Percentiles rank a stretch among this genome's conserved stretches.
These are phyloP conservation scores for Suhomyces tanzawaensis DNA, from an alignment of 805 yeast genomes.

Conservation along the genomic window DNA sequence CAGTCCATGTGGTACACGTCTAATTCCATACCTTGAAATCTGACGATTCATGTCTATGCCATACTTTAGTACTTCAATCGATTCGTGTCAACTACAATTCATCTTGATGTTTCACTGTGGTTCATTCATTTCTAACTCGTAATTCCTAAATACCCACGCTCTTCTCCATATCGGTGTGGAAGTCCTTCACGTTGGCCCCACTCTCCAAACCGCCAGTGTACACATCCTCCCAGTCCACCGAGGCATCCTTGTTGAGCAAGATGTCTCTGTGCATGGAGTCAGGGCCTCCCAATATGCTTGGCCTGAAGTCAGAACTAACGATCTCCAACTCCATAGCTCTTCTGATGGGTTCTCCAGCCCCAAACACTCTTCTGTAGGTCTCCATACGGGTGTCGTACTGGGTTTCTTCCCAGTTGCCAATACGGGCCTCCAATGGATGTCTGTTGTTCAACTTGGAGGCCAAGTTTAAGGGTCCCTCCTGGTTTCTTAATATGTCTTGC, in stretches of 20 bases:
- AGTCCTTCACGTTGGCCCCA: constrained; percentile 43
- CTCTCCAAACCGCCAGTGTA: constrained; percentile 57
- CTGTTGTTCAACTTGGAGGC: constrained; percentile 66
- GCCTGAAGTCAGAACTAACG: constrained; percentile 67
- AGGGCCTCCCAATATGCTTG: constrained; percentile 58
- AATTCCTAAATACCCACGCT: constrained; percentile 44
- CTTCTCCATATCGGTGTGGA: constrained; percentile 74
- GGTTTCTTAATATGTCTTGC: constrained; percentile 65
- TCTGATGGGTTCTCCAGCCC: constrained; percentile 91
- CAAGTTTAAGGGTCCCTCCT: constrained; percentile 60
- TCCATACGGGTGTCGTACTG: constrained; percentile 71
- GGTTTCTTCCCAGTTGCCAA: constrained; percentile 76
- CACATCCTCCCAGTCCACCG: constrained; percentile 92
- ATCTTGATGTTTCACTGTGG: too few species aligned
- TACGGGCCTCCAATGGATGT: constrained; percentile 82
- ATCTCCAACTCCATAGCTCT: constrained; percentile 85
- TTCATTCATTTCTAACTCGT: too few species aligned
- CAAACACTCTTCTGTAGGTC: constrained; percentile 77
- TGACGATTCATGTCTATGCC: too few species aligned
- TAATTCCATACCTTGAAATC: too few species aligned
- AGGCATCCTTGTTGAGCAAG: constrained; percentile 69
- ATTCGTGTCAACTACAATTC: too few species aligned
- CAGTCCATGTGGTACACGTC: too few species aligned
- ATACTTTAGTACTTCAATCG: too few species aligned
- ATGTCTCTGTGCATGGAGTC: constrained; percentile 71